Percentiles rank a stretch among this genome's conserved stretches.
Evolutionary conservation across 2,329 filamentous ascomycete species (phyloP).

Genomic region (Pyricularia sp.): DNA sequence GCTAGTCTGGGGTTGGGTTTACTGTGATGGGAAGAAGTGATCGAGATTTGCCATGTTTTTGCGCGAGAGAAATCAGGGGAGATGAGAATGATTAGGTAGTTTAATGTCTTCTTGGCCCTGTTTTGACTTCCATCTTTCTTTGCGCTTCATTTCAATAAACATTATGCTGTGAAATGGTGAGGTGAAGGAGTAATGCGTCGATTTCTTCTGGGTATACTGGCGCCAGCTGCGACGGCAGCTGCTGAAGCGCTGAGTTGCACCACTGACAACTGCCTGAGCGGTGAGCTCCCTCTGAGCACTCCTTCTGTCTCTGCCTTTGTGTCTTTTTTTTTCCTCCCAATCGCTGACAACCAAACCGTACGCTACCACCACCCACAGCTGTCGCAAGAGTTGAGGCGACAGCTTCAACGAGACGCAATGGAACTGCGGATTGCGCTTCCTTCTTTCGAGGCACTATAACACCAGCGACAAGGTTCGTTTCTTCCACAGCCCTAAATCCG

Average conservation of each 20-base stretch:
- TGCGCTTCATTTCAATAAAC: neutral
- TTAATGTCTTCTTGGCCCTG: neutral
- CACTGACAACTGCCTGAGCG: neutral
- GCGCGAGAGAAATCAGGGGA: neutral
- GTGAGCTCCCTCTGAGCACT: neutral
- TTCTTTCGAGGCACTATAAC: slow-evolving; percentile 6
- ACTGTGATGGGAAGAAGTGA: neutral
- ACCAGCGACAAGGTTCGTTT: slow-evolving; percentile 4
- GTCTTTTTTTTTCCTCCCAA: neutral
- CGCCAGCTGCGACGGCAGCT: neutral
- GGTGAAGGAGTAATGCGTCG: neutral
- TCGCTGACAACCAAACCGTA: neutral
- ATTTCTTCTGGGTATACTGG: neutral
- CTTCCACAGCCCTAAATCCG: neutral
- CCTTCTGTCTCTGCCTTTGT: neutral
- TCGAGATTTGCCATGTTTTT: neutral
- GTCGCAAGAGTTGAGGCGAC: neutral
- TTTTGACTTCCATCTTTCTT: neutral
- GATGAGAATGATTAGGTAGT: neutral
- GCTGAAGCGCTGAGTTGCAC: neutral
- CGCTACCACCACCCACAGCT: neutral
- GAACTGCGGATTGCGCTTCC: slow-evolving; percentile 7
- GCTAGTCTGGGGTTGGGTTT: neutral
- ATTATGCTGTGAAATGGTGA: neutral
- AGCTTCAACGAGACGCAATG: slow-evolving; percentile 2